Percentiles rank a stretch among this genome's conserved stretches.
Conservation (phyloP, 2,329 filamentous ascomycete genomes). For the Fusarium transvaalense region DNA sequence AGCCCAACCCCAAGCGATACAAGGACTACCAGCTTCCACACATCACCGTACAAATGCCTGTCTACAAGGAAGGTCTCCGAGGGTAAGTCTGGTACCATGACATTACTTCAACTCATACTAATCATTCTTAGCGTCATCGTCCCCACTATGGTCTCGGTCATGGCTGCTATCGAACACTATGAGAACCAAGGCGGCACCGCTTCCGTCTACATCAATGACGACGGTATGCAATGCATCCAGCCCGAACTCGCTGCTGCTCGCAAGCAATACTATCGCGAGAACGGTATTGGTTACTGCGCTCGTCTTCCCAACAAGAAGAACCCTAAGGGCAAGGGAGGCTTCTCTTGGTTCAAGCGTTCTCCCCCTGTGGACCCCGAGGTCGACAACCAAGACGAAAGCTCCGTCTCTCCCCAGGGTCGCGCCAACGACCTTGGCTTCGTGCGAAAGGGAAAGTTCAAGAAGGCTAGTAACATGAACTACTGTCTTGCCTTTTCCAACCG, state of each 20-base stretch:
- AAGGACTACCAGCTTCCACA: constrained; percentile 57
- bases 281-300: constrained; percentile 69
- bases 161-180: constrained; percentile 69
- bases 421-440: constrained; percentile 63
- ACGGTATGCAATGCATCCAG: constrained; percentile 73
- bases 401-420: constrained; percentile 38
- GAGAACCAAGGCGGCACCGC: constrained; percentile 74
- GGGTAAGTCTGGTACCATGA: constrained; percentile 5
- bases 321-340: constrained; percentile 31
- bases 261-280: constrained; percentile 68
- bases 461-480: constrained; percentile 78
- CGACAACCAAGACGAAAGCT: constrained; percentile 59
- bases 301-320: constrained; percentile 60
- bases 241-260: constrained; percentile 62
- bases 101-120: background rate
- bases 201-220: constrained; percentile 76
- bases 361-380: constrained; percentile 41
- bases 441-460: constrained; percentile 72
- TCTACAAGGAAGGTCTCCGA: constrained; percentile 56
- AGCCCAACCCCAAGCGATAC: constrained; percentile 47
- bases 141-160: constrained; percentile 67
- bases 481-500: constrained; percentile 66
- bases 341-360: constrained; percentile 56
- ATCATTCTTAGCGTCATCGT: constrained; percentile 58
- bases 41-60: constrained; percentile 61